Percentiles rank a stretch among this genome's conserved stretches.
Conservation (phyloP, 202 grass and related monocot genomes). For the Eragrostis tef region DNA sequence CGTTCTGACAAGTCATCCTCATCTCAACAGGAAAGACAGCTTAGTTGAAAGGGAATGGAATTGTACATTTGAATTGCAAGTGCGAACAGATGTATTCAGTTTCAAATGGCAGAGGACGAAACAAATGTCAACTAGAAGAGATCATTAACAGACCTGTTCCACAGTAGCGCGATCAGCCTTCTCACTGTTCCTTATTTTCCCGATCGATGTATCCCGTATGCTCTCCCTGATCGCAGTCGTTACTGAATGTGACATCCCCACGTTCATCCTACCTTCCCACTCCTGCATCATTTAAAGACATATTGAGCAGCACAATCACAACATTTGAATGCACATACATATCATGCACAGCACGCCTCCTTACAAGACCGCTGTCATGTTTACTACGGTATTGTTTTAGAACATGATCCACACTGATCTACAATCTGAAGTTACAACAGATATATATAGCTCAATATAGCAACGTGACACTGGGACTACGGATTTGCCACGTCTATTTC, state of each 20-base stretch:
- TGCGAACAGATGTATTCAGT: not conserved
- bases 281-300: constrained; percentile 54
- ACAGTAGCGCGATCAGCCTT: constrained; percentile 97
- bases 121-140: not conserved
- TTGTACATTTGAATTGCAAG: not conserved
- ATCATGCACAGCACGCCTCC: no score
- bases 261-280: constrained; percentile 96
- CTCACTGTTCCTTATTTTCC: constrained; percentile 77
- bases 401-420: not conserved
- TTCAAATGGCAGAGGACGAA: not conserved
- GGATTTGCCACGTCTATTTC: not conserved
- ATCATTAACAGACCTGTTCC: constrained; percentile 66
- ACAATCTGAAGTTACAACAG: not conserved
- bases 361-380: not conserved
- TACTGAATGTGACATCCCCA: constrained; percentile 92
- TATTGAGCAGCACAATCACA: constrained; percentile 12
- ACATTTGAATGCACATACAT: not conserved
- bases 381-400: not conserved
- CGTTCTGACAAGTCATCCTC: not conserved
- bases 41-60: not conserved
- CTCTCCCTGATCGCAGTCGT: constrained; percentile 84
- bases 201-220: constrained; percentile 75
- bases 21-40: not conserved
- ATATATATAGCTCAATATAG: not conserved
- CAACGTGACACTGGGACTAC: not conserved